Evolutionary conservation across 2,329 filamentous ascomycete species (phyloP), one percentile per base, ranked within the genome.

Genomic region (Fusarium sp.): DNA sequence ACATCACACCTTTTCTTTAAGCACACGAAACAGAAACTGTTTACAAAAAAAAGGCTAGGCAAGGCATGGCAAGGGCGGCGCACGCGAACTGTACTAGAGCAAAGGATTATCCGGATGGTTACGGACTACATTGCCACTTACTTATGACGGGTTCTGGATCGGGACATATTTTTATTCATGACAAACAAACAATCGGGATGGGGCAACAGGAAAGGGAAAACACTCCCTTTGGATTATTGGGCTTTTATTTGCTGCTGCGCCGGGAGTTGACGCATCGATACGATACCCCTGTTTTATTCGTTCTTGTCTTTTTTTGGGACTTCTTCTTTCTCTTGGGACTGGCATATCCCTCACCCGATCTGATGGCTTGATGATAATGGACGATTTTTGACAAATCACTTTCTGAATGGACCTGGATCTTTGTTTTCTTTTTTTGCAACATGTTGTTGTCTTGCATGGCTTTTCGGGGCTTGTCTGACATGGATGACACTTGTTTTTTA

Each of bases 241-340:
- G 64, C 67, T 67, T 64, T 65, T 66, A 62, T 70, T 75, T 75
- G 74, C 55, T 75, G 74, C 55, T 57, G 53, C 46, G 69, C 71
- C 68, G 74, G 76, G 76, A 77, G 72, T 78, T 78, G 75, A 77
- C 67, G 66, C 72, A 78, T 76, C 75, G 77, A 78, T 78, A 78
- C 77, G 77, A 78, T 78, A 78, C 77, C 77, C 77, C 75, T 79
- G 73, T 75, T 75, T 77, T 70, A 73, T 66, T 72, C 31, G 63
- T 68, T 76, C 46, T 71, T 75, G 66, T 44, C 22, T 66, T 72
- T 61, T 65, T 59, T 62, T 55, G 22, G 17, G 40, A 44, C 40
- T 24, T 22, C 16, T 35, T 55, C n/a, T 36, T 56, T 33, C 51
- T 56, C 53, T 66, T 72, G 59, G 71, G 67, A 74, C 61, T 53